Conservation (phyloP, 2,329 filamentous ascomycete species). For the Aspergillus brunneoviolaceus region DNA sequence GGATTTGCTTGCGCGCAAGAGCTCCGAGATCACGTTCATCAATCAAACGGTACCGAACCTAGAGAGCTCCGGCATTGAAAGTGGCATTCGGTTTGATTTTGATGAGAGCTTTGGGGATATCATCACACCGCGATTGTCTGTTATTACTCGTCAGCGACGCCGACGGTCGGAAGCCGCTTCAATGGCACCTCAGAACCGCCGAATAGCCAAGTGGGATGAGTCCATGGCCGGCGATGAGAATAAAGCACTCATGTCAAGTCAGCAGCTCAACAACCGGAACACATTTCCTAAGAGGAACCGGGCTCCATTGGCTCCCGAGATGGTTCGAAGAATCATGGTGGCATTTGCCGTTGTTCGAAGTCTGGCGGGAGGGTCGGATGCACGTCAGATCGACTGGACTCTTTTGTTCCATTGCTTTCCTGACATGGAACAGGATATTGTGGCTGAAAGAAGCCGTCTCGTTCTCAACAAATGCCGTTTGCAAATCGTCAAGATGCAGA, state of each 20-base stretch:
- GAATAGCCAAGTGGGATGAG: conserved; percentile 29
- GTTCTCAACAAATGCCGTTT: conserved; percentile 39
- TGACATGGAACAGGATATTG: conserved; percentile 36
- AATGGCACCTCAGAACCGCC: conserved; percentile 22
- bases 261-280: conserved; percentile 24
- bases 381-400: conserved; percentile 45
- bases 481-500: conserved; percentile 46
- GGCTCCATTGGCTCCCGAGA: conserved; percentile 25
- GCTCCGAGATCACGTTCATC: conserved; percentile 34
- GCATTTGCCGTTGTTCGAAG: conserved; percentile 47
- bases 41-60: conserved; percentile 39
- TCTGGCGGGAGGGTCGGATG: conserved; percentile 46
- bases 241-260: conserved; percentile 10
- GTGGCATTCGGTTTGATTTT: conserved; percentile 35
- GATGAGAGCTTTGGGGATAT: neutral
- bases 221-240: conserved; percentile 10
- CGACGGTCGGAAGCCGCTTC: neutral
- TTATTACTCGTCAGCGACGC: conserved; percentile 10
- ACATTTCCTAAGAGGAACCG: conserved; percentile 13
- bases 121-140: neutral
- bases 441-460: conserved; percentile 40
- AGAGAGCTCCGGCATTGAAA: conserved; percentile 31
- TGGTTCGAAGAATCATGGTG: conserved; percentile 39
- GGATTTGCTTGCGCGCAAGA: conserved; percentile 26
- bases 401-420: conserved; percentile 46